Percentiles rank a stretch among this genome's conserved stretches.
Conservation (phyloP, 2,329 filamentous ascomycete genomes). For the Fusarium citri region DNA sequence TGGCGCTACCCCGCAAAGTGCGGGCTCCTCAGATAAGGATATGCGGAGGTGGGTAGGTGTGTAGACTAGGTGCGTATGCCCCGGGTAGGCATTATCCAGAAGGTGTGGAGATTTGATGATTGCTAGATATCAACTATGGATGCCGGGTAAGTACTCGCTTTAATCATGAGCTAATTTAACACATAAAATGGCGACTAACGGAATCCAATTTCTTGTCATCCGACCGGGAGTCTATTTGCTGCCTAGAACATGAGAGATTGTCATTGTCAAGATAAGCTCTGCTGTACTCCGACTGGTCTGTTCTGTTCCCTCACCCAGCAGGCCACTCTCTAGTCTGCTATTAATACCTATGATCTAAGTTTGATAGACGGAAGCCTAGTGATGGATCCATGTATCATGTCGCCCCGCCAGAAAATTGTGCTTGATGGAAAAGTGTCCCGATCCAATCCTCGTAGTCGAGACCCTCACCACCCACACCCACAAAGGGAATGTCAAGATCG, state of each 20-base stretch:
- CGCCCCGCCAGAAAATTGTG: neutral
- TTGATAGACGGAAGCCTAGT: neutral
- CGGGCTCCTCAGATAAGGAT: neutral
- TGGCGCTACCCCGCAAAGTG: neutral
- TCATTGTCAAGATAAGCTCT: neutral
- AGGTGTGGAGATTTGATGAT: neutral
- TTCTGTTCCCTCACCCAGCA: neutral
- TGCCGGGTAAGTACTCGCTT: neutral
- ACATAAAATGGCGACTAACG: neutral
- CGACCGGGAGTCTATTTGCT: fast-evolving
- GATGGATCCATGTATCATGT: neutral
- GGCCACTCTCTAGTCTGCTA: neutral
- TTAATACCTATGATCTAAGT: neutral
- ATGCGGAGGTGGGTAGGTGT: neutral
- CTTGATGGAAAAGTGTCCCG: neutral
- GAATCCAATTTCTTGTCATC: neutral
- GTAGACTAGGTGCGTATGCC: too few relatives aligned
- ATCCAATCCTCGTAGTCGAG: slow-evolving; percentile 3
- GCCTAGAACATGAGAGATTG: neutral
- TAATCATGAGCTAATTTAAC: too few relatives aligned
- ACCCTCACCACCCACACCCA: neutral
- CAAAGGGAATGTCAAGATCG: neutral
- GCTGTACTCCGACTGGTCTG: neutral
- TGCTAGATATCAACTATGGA: neutral
- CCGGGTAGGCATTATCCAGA: slow-evolving; percentile 6